Conservation (phyloP, 2,329 filamentous ascomycete genomes). For the Curvularia hawaiiensis region DNA sequence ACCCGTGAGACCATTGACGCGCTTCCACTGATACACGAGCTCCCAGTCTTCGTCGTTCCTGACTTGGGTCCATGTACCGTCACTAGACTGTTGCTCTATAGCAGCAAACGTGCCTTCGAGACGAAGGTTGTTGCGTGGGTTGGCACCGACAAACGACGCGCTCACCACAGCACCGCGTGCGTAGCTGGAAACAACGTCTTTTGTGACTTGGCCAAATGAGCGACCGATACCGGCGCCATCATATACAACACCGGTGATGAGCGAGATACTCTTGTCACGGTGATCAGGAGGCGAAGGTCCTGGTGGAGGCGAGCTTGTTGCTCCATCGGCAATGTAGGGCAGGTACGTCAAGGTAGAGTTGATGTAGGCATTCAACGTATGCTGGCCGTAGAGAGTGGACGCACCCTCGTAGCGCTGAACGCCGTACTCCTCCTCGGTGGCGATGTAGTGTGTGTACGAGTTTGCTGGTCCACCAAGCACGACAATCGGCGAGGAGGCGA, state of each 20-base stretch:
- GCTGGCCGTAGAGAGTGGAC: constrained; percentile 83
- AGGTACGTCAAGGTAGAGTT: constrained; percentile 79
- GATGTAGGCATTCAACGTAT: constrained; percentile 85
- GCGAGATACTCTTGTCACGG: constrained; percentile 72
- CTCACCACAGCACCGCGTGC: constrained; percentile 65
- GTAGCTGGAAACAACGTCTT: constrained; percentile 62
- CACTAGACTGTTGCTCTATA: constrained; percentile 66
- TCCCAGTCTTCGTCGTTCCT: constrained; percentile 82
- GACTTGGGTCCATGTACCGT: constrained; percentile 66
- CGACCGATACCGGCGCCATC: constrained; percentile 71
- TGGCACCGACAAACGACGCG: constrained; percentile 80
- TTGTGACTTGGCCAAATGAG: constrained; percentile 70
- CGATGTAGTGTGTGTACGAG: constrained; percentile 83
- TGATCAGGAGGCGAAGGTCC: constrained; percentile 79
- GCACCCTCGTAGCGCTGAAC: constrained; percentile 95
- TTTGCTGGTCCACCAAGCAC: constrained; percentile 90
- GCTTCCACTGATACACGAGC: constrained; percentile 78
- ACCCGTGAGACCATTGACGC: constrained; percentile 70
- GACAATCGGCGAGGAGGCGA: constrained; percentile 58
- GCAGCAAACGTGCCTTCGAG: constrained; percentile 78
- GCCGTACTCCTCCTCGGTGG: constrained; percentile 79
- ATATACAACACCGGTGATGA: constrained; percentile 79
- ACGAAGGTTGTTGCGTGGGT: constrained; percentile 85
- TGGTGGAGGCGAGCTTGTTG: constrained; percentile 40
- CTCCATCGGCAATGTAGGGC: constrained; percentile 62